Percentiles rank a stretch among this genome's conserved stretches.
Conservation (phyloP, 2,329 filamentous ascomycete species). For the Beauveria sp. region DNA sequence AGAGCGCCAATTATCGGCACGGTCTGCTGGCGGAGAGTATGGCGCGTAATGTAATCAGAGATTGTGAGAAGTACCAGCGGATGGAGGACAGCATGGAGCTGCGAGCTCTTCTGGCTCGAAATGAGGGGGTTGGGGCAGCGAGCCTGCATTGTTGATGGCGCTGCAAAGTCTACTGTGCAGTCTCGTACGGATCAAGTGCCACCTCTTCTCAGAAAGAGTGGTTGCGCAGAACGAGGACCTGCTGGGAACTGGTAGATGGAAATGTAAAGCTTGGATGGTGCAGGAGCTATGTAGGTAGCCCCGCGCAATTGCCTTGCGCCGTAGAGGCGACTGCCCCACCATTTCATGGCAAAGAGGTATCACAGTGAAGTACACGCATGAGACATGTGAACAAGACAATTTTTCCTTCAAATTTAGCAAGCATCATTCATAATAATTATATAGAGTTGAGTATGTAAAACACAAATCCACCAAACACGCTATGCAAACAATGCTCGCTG, state of each 20-base stretch:
- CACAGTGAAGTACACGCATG: not conserved
- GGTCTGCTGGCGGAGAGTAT: conserved; percentile 66
- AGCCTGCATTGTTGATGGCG: conserved; percentile 36
- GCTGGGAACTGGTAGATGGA: not conserved
- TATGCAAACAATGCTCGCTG: not conserved
- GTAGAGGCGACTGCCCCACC: not conserved
- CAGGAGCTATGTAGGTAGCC: not conserved
- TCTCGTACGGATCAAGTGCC: not conserved
- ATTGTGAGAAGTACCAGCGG: conserved; percentile 93
- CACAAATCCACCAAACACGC: not conserved
- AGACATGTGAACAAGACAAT: not conserved
- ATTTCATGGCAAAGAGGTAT: not conserved
- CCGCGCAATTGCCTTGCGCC: not conserved
- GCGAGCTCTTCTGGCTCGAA: conserved; percentile 58
- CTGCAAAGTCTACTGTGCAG: not conserved
- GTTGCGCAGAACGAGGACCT: not conserved
- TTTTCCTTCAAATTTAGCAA: not conserved
- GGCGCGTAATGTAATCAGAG: conserved; percentile 91
- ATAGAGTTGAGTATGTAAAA: not conserved
- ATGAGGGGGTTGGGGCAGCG: conserved; percentile 47
- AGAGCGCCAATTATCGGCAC: conserved; percentile 79
- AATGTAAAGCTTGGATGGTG: conserved; percentile 1
- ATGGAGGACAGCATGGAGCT: conserved; percentile 79
- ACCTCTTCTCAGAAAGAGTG: not conserved
- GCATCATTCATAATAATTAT: not conserved